A percentile compares a stretch with the other conserved stretches of the same genome.
These are phyloP conservation scores for Suillus discolor DNA, from an alignment of 768 basidiomycete species.

Conservation along the genomic window DNA sequence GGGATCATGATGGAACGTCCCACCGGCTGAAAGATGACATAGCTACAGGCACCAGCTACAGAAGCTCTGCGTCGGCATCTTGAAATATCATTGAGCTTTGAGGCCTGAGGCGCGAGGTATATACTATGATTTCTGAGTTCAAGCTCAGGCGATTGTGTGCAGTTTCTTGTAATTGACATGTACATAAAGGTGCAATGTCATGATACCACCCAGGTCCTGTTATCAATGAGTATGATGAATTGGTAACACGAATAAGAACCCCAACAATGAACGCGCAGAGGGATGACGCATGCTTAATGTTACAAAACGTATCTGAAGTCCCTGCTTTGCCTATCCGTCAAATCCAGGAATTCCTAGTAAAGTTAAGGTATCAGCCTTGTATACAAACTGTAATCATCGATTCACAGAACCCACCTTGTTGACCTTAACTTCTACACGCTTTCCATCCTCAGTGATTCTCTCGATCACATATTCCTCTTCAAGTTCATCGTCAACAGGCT, in stretches of 20 bases:
- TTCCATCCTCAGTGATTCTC: conserved; percentile 47
- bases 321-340: conserved; percentile 72
- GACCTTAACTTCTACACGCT: conserved; percentile 53
- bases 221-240: not conserved
- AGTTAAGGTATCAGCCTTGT: not conserved
- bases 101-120: not conserved
- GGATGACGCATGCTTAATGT: not conserved
- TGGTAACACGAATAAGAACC: not conserved
- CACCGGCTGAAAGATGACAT: too few relatives aligned
- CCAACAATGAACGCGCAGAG: not conserved
- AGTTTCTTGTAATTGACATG: not conserved
- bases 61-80: not conserved
- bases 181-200: not conserved
- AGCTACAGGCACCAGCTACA: not conserved
- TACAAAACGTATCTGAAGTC: conserved; percentile 75
- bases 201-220: not conserved
- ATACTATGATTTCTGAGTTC: not conserved
- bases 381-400: not conserved
- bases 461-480: conserved; percentile 63
- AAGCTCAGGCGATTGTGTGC: not conserved
- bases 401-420: conserved; percentile 49
- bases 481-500: conserved; percentile 53
- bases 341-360: conserved; percentile 65
- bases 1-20: too few relatives aligned
- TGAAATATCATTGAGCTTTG: not conserved